Evolutionary conservation across 1,284 basidiomycete genomes (phyloP).

Genomic region (Malassezia brasiliensis): DNA sequence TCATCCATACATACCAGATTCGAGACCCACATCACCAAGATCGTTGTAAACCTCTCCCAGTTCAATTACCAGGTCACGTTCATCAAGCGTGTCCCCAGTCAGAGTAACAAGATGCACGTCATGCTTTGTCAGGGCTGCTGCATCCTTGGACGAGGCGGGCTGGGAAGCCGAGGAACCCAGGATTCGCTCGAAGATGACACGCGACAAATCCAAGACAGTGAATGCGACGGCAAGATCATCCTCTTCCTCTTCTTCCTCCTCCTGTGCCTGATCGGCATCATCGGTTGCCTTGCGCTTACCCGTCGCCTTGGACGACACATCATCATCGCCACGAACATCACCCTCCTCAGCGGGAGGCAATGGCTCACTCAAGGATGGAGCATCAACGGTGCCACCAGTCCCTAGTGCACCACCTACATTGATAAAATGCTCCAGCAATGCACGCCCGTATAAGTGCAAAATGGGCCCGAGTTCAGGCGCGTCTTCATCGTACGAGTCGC

Average conservation of each 20-base stretch:
- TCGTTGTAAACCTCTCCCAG: slow-evolving; percentile 44
- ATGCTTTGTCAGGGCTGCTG: not conserved
- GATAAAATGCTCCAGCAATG: slow-evolving; percentile 40
- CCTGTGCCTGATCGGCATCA: not conserved
- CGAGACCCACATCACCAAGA: slow-evolving; percentile 44
- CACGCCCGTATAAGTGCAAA: slow-evolving; percentile 39
- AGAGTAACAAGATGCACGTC: slow-evolving; percentile 23
- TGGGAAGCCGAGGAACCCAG: slow-evolving; percentile 12
- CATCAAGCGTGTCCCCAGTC: slow-evolving; percentile 25
- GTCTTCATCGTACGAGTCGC: slow-evolving; percentile 27
- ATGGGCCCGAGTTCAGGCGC: slow-evolving; percentile 36
- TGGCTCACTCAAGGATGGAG: not conserved
- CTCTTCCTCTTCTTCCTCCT: slow-evolving; percentile 15
- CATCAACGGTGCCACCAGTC: slow-evolving; percentile 16
- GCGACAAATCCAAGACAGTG: slow-evolving; percentile 36
- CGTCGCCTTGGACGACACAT: not conserved
- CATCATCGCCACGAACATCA: not conserved
- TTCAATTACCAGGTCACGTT: slow-evolving; percentile 25
- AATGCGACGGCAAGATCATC: slow-evolving; percentile 43
- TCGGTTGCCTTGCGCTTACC: slow-evolving; percentile 7
- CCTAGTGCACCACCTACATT: slow-evolving; percentile 39
- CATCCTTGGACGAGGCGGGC: slow-evolving; percentile 1
- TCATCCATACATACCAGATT: slow-evolving; percentile 25
- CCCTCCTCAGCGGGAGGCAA: not conserved
- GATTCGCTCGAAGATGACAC: slow-evolving; percentile 36